Evolutionary conservation across 2,329 filamentous ascomycete genomes (phyloP), one percentile per base, ranked within the genome.

Genomic region (Gremmenia infestans): DNA sequence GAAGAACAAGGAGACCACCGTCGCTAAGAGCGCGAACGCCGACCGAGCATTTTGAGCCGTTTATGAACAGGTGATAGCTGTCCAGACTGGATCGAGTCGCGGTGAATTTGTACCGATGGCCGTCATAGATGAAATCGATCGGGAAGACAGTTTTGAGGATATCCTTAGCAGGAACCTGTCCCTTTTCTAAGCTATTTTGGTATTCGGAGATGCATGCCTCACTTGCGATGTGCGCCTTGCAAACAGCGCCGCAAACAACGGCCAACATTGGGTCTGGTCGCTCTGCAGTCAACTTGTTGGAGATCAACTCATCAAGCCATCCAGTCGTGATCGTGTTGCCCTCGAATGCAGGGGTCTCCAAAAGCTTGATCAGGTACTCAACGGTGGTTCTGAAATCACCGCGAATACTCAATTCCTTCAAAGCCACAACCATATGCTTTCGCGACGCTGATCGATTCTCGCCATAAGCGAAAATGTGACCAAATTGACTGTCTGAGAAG

Each of bases 321-420:
- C 93, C 94, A 17, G 94, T 99, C 37, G 94, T 97, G 72, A 99
- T 99, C 63, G 94, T 99, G 80, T 99, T 99, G 59, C 95, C 92
- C 76, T 97, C 93, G 71, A 99, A 99, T 57, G 92, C 94, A 61
- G 96, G 93, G 0, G 95, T 99, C 77, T 99, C 94, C 47, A 99
- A 83, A 63, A 99, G 84, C 81, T 99, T 99, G 76, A 99, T 97
- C 62, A 99, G 83, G 72, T 99, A 99, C 74, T 99, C 94, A 54
- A 99, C 93, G 1, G 94, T 99, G 53, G 94, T 99, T 71, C 92
- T 84, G 83, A 99, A 99, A 73, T 99, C 94, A 82, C 94, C 94
- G 76, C 94, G 94, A 79, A 99, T 99, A 78, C 93, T 99, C 76
- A 99, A 76, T 76, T 99, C 94, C 81, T 99, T 99, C 71, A 99